Conservation (phyloP, 108 stramenopile species). For the Nitzschia sp. region DNA sequence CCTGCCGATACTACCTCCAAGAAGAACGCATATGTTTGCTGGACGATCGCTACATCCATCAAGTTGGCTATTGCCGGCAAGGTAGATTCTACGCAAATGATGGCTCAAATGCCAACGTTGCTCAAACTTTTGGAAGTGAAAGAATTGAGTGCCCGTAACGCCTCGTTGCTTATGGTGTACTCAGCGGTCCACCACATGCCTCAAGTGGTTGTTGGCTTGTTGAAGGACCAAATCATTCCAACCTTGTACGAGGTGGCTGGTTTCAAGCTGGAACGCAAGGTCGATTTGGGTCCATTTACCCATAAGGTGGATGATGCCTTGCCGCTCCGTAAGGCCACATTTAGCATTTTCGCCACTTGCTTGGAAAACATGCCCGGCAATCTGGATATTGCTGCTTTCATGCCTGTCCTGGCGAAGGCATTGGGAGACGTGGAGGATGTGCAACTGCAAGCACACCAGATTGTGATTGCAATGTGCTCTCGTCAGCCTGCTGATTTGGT, state of each 20-base stretch:
- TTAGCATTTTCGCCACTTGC: slow-evolving; percentile 89
- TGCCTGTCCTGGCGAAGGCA: slow-evolving; percentile 76
- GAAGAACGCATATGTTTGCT: slow-evolving; percentile 60
- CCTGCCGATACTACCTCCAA: slow-evolving; percentile 49
- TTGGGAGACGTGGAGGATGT: slow-evolving; percentile 81
- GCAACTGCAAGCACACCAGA: slow-evolving; percentile 79
- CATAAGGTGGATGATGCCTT: slow-evolving; percentile 96
- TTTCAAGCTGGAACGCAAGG: slow-evolving; percentile 83
- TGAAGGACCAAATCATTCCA: slow-evolving; percentile 79
- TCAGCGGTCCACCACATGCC: slow-evolving; percentile 91
- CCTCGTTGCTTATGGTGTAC: slow-evolving; percentile 90
- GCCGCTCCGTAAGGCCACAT: slow-evolving; percentile 91
- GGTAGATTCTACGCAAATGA: slow-evolving; percentile 49
- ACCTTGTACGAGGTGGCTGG: slow-evolving; percentile 68
- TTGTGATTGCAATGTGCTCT: slow-evolving; percentile 71
- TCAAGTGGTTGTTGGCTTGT: slow-evolving; percentile 64
- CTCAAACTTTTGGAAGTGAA: slow-evolving; percentile 77
- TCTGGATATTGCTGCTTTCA: slow-evolving; percentile 68
- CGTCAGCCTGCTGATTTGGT: slow-evolving; percentile 62
- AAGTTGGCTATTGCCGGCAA: slow-evolving; percentile 86
- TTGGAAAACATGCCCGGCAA: slow-evolving; percentile 78
- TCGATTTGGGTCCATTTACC: slow-evolving; percentile 98
- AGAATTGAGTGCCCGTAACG: slow-evolving; percentile 82
- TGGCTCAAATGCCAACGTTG: slow-evolving; percentile 72
- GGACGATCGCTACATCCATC: slow-evolving; percentile 86